phyloP scores from a whole-genome alignment of 208 protist genomes.

The Leptomonas seymouri region DNA sequence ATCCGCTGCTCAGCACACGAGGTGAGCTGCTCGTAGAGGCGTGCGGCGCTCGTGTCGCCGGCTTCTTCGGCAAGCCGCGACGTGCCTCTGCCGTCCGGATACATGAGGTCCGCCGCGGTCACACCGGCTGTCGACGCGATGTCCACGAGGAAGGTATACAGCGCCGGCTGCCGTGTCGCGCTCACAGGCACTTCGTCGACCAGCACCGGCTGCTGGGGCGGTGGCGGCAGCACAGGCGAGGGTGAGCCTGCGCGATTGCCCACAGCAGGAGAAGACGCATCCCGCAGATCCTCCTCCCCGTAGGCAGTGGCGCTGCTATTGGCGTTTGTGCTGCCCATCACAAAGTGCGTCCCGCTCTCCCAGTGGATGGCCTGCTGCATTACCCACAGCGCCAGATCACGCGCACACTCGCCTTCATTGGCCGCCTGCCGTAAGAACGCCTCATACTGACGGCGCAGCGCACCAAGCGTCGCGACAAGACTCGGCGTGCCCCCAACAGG shows the following conservation, averaged over 20 bases:
- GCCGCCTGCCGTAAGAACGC: slow-evolving; percentile 41
- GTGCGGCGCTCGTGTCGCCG: neutral
- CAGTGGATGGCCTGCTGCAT: slow-evolving; percentile 47
- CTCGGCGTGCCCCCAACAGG: too few species aligned
- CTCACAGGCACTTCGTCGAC: slow-evolving; percentile 37
- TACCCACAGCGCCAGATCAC: slow-evolving; percentile 61
- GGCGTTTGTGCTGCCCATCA: neutral
- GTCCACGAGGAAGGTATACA: slow-evolving; percentile 9
- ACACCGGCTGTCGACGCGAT: neutral
- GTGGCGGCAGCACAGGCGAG: slow-evolving; percentile 12
- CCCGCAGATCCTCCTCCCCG: slow-evolving; percentile 13
- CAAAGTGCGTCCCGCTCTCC: slow-evolving; percentile 21
- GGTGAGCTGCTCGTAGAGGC: slow-evolving; percentile 5
- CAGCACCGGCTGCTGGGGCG: slow-evolving; percentile 14
- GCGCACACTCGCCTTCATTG: slow-evolving; percentile 39
- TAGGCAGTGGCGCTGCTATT: neutral
- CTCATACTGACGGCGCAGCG: slow-evolving; percentile 44
- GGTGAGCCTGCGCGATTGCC: slow-evolving; percentile 15
- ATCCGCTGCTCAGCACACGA: neutral
- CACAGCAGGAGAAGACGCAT: slow-evolving; percentile 1
- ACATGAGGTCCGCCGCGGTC: too few species aligned
- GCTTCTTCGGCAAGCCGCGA: neutral
- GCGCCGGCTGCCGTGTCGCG: slow-evolving; percentile 27
- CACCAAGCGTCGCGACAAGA: slow-evolving; percentile 34
- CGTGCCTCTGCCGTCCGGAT: neutral